These are phyloP conservation scores for Hirsutella minnesotensis DNA, from an alignment of 2,329 filamentous ascomycete genomes.

Conservation along the genomic window DNA sequence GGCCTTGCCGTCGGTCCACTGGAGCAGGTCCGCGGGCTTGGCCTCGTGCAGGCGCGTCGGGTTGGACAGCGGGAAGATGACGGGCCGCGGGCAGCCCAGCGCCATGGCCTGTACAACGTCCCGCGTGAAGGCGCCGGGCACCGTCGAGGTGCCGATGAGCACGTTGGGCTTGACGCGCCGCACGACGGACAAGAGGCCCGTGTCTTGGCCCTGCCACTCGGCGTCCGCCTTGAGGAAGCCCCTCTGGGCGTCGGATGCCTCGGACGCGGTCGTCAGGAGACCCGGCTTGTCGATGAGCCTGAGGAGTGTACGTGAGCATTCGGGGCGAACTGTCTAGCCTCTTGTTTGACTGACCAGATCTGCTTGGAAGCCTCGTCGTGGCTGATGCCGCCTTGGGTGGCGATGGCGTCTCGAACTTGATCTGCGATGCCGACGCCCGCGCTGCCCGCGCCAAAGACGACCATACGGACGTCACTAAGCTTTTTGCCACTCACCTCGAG, in stretches of 20 bases:
- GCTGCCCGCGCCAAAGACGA: conserved; percentile 71
- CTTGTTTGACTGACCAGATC: conserved; percentile 65
- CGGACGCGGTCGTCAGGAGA: conserved; percentile 51
- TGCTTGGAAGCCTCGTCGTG: conserved; percentile 67
- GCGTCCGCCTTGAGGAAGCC: conserved; percentile 51
- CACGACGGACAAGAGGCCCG: conserved; percentile 54
- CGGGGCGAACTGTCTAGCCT: too few relatives aligned
- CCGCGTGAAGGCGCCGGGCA: conserved; percentile 64
- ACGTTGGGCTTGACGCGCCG: conserved; percentile 66
- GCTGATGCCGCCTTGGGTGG: conserved; percentile 50
- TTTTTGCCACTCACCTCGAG: conserved; percentile 56
- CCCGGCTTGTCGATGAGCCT: conserved; percentile 77
- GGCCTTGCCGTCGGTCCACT: conserved; percentile 68
- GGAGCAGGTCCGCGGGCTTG: conserved; percentile 59
- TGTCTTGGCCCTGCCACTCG: conserved; percentile 49
- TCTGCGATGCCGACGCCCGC: conserved; percentile 81
- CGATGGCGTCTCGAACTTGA: conserved; percentile 70
- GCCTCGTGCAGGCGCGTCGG: conserved; percentile 78
- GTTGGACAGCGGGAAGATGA: conserved; percentile 74
- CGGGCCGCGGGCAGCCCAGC: conserved; percentile 57
- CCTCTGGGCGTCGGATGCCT: conserved; percentile 56
- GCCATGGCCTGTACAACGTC: conserved; percentile 67
- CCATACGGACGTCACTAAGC: conserved; percentile 55
- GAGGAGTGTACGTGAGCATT: neutral
- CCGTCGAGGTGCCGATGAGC: conserved; percentile 73